Conservation (phyloP, 164 flowering plant species). For the Taxillus chinensis region DNA sequence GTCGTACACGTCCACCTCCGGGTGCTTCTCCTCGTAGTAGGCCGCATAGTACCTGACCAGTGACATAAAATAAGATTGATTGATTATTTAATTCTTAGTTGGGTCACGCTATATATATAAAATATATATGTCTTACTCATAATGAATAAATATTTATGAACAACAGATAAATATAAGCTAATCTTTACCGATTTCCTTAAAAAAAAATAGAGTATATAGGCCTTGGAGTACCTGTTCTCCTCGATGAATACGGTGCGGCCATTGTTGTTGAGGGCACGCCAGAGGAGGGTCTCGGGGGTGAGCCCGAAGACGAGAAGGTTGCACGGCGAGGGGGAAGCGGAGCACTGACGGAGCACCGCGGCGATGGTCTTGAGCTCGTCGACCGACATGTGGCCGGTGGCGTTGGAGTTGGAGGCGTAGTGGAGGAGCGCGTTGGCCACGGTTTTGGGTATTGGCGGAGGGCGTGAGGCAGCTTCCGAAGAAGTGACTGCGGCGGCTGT, state of each 20-base stretch:
- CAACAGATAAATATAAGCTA: no score
- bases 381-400: conserved; percentile 29
- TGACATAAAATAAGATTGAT: no score
- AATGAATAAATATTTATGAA: no score
- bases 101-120: no score
- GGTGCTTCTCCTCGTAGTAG: conserved; percentile 31
- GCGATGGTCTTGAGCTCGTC: conserved; percentile 29
- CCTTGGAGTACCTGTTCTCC: conserved; percentile 20
- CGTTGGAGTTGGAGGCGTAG: conserved; percentile 35
- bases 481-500: conserved; percentile 7
- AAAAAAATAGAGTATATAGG: no score
- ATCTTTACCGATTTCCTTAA: no score
- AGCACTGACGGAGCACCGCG: conserved; percentile 30
- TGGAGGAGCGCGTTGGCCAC: conserved; percentile 33
- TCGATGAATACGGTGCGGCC: conserved; percentile 43
- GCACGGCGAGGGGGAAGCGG: conserved; percentile 29
- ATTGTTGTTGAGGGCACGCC: conserved; percentile 42
- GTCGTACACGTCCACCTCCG: conserved; percentile 32
- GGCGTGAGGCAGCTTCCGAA: not conserved
- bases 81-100: no score
- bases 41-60: conserved; percentile 26
- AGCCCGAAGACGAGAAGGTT: conserved; percentile 38
- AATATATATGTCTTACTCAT: no score
- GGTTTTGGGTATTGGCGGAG: conserved; percentile 16
- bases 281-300: conserved; percentile 34